Evolutionary conservation across 2,329 filamentous ascomycete species (phyloP).

Genomic region (Microcyclospora tardicrescens): DNA sequence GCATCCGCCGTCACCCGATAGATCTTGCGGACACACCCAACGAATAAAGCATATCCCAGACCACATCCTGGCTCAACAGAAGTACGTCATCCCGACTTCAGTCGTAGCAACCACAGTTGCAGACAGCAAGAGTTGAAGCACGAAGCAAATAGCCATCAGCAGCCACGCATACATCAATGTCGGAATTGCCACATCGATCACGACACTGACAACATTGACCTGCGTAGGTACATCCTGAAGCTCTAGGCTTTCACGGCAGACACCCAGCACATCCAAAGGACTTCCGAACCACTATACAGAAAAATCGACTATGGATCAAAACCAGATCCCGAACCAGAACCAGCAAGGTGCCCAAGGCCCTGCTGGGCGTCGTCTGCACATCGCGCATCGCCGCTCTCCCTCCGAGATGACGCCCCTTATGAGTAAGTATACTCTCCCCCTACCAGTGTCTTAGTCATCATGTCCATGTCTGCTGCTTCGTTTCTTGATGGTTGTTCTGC

Average conservation of each 20-base stretch:
- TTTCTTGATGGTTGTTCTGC: not conserved
- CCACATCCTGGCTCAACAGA: not conserved
- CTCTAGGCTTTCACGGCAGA: too few relatives aligned
- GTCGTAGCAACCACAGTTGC: not conserved
- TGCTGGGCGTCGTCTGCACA: constrained; percentile 81
- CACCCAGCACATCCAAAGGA: too few relatives aligned
- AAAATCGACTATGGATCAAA: constrained; percentile 3
- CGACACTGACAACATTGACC: too few relatives aligned
- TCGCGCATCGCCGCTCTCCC: constrained; percentile 90
- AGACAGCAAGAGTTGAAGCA: not conserved
- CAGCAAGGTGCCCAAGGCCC: constrained; percentile 52
- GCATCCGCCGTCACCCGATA: too few relatives aligned
- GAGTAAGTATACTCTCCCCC: constrained; percentile 53
- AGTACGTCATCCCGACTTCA: not conserved
- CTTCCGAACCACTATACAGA: too few relatives aligned
- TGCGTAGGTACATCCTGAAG: too few relatives aligned
- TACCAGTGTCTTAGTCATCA: not conserved
- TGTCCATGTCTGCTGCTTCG: constrained; percentile 6
- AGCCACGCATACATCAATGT: too few relatives aligned
- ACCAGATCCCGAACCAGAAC: constrained; percentile 19
- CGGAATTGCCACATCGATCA: too few relatives aligned
- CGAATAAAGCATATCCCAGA: too few relatives aligned
- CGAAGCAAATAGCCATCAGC: too few relatives aligned
- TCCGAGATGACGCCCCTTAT: constrained; percentile 95
- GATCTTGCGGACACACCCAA: too few relatives aligned